phyloP scores from a whole-genome alignment of 1,284 basidiomycete genomes.

The Puccinia coronata region DNA sequence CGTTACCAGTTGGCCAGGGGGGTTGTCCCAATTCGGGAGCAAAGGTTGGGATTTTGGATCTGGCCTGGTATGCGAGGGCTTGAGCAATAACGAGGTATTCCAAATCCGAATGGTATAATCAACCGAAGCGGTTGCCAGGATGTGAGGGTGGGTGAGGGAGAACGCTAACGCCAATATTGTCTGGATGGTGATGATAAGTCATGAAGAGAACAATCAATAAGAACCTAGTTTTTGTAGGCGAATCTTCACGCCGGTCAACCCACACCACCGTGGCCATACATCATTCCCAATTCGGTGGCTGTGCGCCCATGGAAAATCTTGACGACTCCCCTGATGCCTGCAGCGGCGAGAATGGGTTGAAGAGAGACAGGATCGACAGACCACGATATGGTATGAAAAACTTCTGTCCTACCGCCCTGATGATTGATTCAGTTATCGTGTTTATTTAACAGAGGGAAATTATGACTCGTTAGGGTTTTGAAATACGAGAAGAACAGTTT shows the following conservation, averaged over 20 bases:
- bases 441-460: neutral
- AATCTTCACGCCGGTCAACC: neutral
- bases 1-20: constrained; percentile 11
- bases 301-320: constrained; percentile 17
- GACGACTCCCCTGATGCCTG: constrained; percentile 16
- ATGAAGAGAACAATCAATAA: neutral
- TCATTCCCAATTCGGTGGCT: constrained; percentile 6
- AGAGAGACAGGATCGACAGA: constrained; percentile 27
- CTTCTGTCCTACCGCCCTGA: constrained; percentile 15
- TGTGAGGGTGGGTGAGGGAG: constrained; percentile 55
- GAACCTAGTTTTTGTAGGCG: neutral
- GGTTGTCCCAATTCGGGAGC: constrained; percentile 27
- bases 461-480: neutral
- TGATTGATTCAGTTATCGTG: too few species aligned
- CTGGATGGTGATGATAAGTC: constrained; percentile 39
- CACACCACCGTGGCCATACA: constrained; percentile 26
- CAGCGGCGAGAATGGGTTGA: constrained; percentile 28
- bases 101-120: constrained; percentile 57
- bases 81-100: constrained; percentile 54
- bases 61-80: constrained; percentile 15
- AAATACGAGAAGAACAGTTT: neutral
- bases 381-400: constrained; percentile 21
- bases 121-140: constrained; percentile 56
- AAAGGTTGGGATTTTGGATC: constrained; percentile 2
- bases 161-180: constrained; percentile 53